phyloP scores from a whole-genome alignment of 2,329 filamentous ascomycete genomes.

The Venturia pyrina region DNA sequence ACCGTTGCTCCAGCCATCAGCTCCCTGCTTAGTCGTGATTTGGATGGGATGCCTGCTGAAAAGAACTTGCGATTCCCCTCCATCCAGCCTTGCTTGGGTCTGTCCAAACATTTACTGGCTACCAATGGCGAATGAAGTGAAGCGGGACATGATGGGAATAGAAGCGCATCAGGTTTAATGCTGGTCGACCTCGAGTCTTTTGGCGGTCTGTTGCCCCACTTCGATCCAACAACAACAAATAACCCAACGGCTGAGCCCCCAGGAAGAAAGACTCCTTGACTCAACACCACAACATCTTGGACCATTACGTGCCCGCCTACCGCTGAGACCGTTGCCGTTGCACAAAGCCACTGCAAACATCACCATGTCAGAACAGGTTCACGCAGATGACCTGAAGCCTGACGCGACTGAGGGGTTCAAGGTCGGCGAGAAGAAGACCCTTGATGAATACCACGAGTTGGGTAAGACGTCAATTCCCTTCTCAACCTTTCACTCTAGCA shows the following conservation, averaged over 20 bases:
- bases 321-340: neutral
- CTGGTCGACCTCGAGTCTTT: neutral
- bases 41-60: no score
- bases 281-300: neutral
- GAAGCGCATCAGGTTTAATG: neutral
- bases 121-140: neutral
- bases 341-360: neutral
- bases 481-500: no score
- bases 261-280: neutral
- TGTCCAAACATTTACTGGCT: neutral
- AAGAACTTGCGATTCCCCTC: no score
- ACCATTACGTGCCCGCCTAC: neutral
- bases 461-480: conserved; percentile 46
- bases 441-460: conserved; percentile 89
- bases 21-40: no score
- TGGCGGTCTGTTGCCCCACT: conserved; percentile 2
- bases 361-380: conserved; percentile 25
- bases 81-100: neutral
- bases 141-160: neutral
- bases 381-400: conserved; percentile 71
- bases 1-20: no score
- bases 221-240: neutral
- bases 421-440: conserved; percentile 96
- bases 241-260: neutral
- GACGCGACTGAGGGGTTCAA: conserved; percentile 94